Conservation (phyloP, 495 filamentous ascomycete species). For the Ramalina intermedia region DNA sequence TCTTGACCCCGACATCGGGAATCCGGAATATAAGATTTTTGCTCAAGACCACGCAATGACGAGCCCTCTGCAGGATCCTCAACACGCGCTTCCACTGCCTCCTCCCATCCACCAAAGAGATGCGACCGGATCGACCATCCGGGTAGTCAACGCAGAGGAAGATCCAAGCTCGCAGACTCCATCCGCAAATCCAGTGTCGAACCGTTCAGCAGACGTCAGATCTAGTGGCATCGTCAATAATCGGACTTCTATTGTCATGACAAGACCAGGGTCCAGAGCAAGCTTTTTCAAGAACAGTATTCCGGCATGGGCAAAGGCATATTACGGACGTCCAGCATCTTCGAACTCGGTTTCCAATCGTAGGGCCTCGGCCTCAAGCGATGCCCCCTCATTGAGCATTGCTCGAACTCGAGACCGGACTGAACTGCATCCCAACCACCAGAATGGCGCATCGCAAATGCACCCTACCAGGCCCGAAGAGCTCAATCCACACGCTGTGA, state of each 20-base stretch:
- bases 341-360: constrained; percentile 6
- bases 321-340: constrained; percentile 25
- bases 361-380: constrained; percentile 14
- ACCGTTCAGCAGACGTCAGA: constrained; percentile 19
- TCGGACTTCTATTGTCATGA: constrained; percentile 21
- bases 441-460: constrained; percentile 8
- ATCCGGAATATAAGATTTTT: neutral
- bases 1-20: neutral
- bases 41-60: neutral
- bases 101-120: constrained; percentile 19
- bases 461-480: constrained; percentile 7
- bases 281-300: constrained; percentile 42
- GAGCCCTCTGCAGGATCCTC: neutral
- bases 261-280: constrained; percentile 29
- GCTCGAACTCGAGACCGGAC: constrained; percentile 38
- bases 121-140: constrained; percentile 29
- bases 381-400: constrained; percentile 33
- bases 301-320: constrained; percentile 50
- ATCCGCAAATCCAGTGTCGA: constrained; percentile 21
- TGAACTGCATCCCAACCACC: constrained; percentile 18
- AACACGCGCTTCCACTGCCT: constrained; percentile 1
- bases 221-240: constrained; percentile 21
- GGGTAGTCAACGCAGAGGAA: constrained; percentile 30
- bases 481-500: constrained; percentile 5
- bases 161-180: constrained; percentile 28